phyloP scores from a whole-genome alignment of 176 grass and related monocot species.

The Zoysia pacifica region DNA sequence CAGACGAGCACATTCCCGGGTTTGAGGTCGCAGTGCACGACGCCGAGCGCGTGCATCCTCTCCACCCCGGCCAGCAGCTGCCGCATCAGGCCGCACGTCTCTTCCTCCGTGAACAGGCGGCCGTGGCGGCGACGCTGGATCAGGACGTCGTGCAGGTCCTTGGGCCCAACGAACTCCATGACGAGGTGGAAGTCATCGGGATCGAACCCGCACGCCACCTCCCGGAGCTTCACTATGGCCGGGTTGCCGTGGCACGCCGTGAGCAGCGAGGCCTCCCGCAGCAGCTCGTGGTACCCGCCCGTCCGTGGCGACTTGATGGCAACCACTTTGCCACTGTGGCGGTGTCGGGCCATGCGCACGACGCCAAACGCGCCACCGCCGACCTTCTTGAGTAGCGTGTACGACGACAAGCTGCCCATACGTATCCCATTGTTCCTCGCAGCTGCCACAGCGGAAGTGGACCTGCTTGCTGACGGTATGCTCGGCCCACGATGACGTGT shows the following conservation, averaged over 20 bases:
- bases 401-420: not conserved
- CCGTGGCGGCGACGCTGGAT: not conserved
- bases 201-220: not conserved
- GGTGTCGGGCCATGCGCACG: not conserved
- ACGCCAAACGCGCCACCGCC: not conserved
- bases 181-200: not conserved
- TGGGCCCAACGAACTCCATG: not conserved
- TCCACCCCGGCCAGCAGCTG: not conserved
- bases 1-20: not conserved
- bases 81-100: not conserved
- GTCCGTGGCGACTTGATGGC: not conserved
- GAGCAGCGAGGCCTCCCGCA: not conserved
- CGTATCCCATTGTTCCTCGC: not conserved
- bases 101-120: not conserved
- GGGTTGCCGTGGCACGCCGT: not conserved
- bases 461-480: too few relatives aligned
- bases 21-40: not conserved
- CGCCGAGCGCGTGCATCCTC: not conserved
- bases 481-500: too few relatives aligned
- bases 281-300: not conserved
- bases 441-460: not conserved
- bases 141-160: not conserved
- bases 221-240: not conserved
- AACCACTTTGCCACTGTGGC: not conserved
- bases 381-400: not conserved